Evolutionary conservation across 2,329 filamentous ascomycete genomes (phyloP), one percentile per base, ranked within the genome.

Genomic region (Botrytis cinerea): DNA sequence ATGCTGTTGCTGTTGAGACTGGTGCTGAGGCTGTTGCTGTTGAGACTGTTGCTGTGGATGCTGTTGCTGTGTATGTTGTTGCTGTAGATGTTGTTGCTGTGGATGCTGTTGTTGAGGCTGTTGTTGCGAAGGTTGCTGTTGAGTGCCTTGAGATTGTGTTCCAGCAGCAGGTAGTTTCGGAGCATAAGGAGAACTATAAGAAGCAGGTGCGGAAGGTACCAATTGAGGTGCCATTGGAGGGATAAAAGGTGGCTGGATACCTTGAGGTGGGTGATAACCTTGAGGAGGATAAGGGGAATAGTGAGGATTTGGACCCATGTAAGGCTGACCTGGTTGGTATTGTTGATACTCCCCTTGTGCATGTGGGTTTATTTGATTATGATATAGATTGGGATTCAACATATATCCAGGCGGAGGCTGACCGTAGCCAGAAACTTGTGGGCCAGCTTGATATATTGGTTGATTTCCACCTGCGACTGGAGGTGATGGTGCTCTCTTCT

Each of bases 401-500:
- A 75, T 76, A 78, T 78, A 74, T 75, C 70, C 70, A 59, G 46
- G 38, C 7, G 70, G 70, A 18, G 62, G 62, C 10, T 71, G 38
- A 18, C 63, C 63, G 78, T 77, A 70, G 74, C 73, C 69, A 48
- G 73, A 20, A 67, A 45, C 25, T 61, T 76, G 75, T 70, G 78
- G 76, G 25, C 75, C 74, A 74, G 78, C 75, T 71, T 78, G 76
- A 72, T 80, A 79, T 45, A 80, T 78, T 51, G 75, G 76, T 64
- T 79, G 79, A 46, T 80, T 76, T 28, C 76, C 74, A 73, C 73
- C 74, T 57, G 80, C 80, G 7, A n/a, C 51, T 46, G 83, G 83
- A 61, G 84, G 83, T 68, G 85, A 84, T 43, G 83, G 81, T 9
- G 74, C 68, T 73, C 78, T 78, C 73, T 78, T 79, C 79, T 87